Evolutionary conservation across 257 asterid species (phyloP), one percentile per base, ranked within the genome.

Genomic region (Solanum sejunctum): DNA sequence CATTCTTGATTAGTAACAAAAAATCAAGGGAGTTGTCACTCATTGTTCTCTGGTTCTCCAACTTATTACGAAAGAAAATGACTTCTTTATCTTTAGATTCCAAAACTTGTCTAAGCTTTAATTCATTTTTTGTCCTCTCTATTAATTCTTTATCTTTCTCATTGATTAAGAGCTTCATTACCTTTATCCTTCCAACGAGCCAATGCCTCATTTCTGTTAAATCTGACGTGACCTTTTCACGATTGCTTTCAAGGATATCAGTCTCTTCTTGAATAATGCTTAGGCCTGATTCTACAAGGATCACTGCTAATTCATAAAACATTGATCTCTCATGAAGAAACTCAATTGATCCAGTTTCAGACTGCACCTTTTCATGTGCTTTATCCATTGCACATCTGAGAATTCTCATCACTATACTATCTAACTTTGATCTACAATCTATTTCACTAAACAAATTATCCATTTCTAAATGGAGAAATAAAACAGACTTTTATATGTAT

Each of bases 351-450:
- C 97, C 95, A 9, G 90, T 93, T 58, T 85, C 86, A 16, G 91
- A 90, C 70, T 92, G 96, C 69, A 93, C 85, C 45, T 94, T 90
- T 63, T 92, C 95, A 69, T 90, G 98, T 54, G 96, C 95, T 89
- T 88, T 88, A 36, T 93, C 98, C 99, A 95, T 91, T 72, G 97
- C 98, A 23, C 92, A 87, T 91, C 95, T 90, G 84, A 95, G 41
- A 43, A 95, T 89, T 66, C 89, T 89, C 97, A 95, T 92, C 81
- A 93, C 94, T 85, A 89, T 88, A 3, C 92, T 86, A 79, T 94
- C 97, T 2, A 92, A 86, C 83, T 86, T 93, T 49, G 95, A 93
- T 87, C 92, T 84, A 57, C 91, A 88, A 83, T 90, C 90, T 8
- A 93, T 91, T 83, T 92, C 92, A 17, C 92, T 91, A n/a, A 95